Base-by-base conservation (phyloP, 2,329 filamentous ascomycete species). In the Beauveria sp. region DNA sequence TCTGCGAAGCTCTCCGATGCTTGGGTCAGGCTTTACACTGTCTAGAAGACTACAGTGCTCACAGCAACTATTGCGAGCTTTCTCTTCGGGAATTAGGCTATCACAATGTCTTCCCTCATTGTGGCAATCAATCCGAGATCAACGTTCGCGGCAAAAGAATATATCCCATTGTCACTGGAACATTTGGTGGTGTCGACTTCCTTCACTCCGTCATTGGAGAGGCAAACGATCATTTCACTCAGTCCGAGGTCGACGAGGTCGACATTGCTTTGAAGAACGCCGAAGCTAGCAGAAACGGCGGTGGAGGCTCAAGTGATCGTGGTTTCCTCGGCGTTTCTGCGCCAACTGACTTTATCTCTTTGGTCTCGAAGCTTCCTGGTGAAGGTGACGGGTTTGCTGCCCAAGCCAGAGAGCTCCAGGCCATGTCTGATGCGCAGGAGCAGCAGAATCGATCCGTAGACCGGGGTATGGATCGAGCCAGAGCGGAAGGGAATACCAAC, bases 211-310 rank as follows among this genome's bases (percentile, higher is more conserved):
- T 91, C 34, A 75, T 86, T 54, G 83, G 88, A 62, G 90, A 93
- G 72, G 90, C 90, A 38, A 90, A 85, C 12, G 90, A 95, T 69
- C 89, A 93, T 70, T 91, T 95, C 69, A 90, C 90, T 2, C 90
- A 95, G 71, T 91, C 89, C 18, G 90, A 93, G 71, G 86, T 95
- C 42, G 89, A 92, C 62, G 88, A 93, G 72, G 86, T 93, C 68
- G 88, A 95, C 66, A 75, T 87, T 64, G 89, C 87, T 4, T 80
- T 95, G 51, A 86, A 87, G 65, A 87, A 87, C 65, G 89, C 89
- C 10, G 81, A 86, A 74, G 79, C 78, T 55, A 72, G 45, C n/a
- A 51, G 59, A 34, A 70, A 71, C 9, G 79, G 78, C 55, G 72
- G 59, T 20, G 59, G 52, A 24, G 70, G 72, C 10, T 74, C 66